These are phyloP conservation scores for Mortierella hygrophila DNA, from an alignment of 192 early-diverging fungal species.

Conservation along the genomic window DNA sequence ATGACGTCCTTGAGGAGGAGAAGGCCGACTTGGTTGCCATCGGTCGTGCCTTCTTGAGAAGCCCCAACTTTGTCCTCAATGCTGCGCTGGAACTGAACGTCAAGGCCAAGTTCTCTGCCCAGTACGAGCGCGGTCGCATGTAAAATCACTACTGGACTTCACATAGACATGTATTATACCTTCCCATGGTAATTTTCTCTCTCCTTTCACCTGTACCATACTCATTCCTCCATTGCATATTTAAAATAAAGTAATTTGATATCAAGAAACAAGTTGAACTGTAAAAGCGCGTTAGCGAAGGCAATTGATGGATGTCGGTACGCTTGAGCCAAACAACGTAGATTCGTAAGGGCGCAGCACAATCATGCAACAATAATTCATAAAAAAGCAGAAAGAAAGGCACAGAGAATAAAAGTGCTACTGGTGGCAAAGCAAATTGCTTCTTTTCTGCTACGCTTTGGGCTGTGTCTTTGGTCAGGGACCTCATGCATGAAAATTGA, in stretches of 20 bases:
- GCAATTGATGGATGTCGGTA: not conserved
- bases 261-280: not conserved
- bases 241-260: not conserved
- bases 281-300: not conserved
- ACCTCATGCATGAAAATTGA: not conserved
- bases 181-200: not conserved
- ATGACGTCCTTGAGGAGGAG: conserved; percentile 72
- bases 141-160: not conserved
- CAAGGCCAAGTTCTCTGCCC: conserved; percentile 69
- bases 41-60: conserved; percentile 76
- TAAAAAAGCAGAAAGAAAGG: not conserved
- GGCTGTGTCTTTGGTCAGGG: not conserved
- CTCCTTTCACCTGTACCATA: not conserved
- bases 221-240: not conserved
- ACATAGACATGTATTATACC: not conserved
- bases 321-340: not conserved
- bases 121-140: conserved; percentile 62
- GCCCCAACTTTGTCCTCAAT: conserved; percentile 73
- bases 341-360: not conserved
- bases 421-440: not conserved
- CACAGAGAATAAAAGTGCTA: not conserved
- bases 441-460: not conserved
- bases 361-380: not conserved
- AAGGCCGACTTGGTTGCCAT: conserved; percentile 83
- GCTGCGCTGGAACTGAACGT: conserved; percentile 75